A percentile compares a stretch with the other conserved stretches of the same genome.
Evolutionary conservation across 345 rosid species (phyloP).

Genomic region (Euclidium syriacum): DNA sequence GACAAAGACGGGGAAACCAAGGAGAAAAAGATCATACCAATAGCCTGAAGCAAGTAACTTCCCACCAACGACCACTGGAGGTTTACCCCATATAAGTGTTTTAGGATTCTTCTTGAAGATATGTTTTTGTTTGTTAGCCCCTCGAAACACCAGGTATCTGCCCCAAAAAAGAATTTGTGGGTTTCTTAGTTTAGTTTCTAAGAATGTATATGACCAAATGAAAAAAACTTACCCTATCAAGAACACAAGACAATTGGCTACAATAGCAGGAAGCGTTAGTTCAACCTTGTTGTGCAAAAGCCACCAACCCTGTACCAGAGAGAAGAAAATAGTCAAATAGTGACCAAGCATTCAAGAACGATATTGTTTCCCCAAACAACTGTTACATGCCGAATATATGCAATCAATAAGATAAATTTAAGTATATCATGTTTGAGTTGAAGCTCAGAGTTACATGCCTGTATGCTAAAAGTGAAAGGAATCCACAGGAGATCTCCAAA

Average conservation of each 20-base stretch:
- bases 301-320: slow-evolving; percentile 80
- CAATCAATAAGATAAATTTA: neutral
- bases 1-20: neutral
- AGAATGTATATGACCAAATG: neutral
- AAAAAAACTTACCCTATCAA: slow-evolving; percentile 59
- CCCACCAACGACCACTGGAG: slow-evolving; percentile 80
- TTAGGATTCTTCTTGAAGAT: slow-evolving; percentile 80
- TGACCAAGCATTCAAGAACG: slow-evolving; percentile 3
- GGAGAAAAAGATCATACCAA: slow-evolving; percentile 40
- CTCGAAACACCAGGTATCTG: slow-evolving; percentile 85
- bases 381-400: neutral
- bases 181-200: neutral
- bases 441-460: slow-evolving; percentile 47
- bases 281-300: slow-evolving; percentile 74
- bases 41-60: slow-evolving; percentile 93
- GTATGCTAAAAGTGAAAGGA: slow-evolving; percentile 95
- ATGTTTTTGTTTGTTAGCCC: slow-evolving; percentile 94
- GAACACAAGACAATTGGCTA: slow-evolving; percentile 61
- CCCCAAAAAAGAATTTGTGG: neutral
- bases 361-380: neutral
- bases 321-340: slow-evolving; percentile 17
- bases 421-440: neutral
- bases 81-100: slow-evolving; percentile 75
- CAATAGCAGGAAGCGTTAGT: slow-evolving; percentile 45
- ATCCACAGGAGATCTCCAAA: slow-evolving; percentile 95